Percentiles rank a stretch among this genome's conserved stretches.
phyloP scores from a whole-genome alignment of 2,329 filamentous ascomycete species.

The Teratosphaeria pseudoeucalypti region DNA sequence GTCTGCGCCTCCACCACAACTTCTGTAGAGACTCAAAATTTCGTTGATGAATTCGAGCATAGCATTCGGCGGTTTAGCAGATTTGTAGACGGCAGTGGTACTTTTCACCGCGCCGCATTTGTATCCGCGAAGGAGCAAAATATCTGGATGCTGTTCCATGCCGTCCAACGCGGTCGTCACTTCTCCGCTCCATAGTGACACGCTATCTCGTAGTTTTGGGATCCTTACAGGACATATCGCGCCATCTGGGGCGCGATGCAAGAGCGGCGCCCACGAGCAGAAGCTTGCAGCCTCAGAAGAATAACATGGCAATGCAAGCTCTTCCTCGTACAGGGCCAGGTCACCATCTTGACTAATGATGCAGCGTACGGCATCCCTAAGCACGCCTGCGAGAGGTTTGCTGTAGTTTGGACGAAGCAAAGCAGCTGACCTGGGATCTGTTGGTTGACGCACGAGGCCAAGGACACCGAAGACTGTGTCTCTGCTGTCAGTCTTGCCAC shows the following conservation, averaged over 20 bases:
- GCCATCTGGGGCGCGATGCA: background rate
- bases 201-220: background rate
- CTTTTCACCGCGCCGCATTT: background rate
- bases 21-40: background rate
- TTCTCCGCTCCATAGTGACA: background rate
- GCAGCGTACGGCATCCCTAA: background rate
- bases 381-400: background rate
- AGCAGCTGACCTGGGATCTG: background rate
- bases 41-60: background rate
- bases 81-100: background rate
- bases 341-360: background rate
- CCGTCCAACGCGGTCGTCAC: background rate
- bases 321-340: background rate
- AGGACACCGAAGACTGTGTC: background rate
- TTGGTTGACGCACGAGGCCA: background rate
- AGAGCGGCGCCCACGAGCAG: background rate
- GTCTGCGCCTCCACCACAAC: background rate
- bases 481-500: background rate
- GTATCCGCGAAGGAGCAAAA: background rate
- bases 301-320: background rate
- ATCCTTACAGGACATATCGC: background rate
- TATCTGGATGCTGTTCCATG: background rate
- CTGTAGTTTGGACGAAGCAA: background rate
- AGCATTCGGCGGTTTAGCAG: background rate
- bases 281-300: background rate